Conservation (phyloP, 345 rosid genomes). For the rapeseed (Brassica napus) region DNA sequence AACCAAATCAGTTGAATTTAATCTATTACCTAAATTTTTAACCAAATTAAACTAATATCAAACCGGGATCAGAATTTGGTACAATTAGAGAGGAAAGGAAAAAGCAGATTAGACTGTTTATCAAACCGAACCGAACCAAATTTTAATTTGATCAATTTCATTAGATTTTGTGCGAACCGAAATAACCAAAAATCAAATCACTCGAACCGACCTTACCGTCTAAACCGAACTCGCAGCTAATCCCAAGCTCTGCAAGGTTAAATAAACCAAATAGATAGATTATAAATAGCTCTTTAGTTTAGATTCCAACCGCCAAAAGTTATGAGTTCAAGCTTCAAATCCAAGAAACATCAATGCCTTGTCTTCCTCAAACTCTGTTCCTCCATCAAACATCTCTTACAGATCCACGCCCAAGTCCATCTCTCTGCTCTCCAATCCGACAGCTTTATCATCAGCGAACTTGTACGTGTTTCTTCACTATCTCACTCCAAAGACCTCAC, state of each 20-base stretch:
- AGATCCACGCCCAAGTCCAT: slow-evolving; percentile 64
- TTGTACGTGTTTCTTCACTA: slow-evolving; percentile 53
- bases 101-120: neutral
- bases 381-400: slow-evolving; percentile 53
- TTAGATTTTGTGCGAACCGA: neutral
- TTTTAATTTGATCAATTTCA: neutral
- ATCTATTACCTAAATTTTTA: neutral
- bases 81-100: neutral
- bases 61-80: neutral
- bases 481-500: slow-evolving; percentile 48
- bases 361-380: slow-evolving; percentile 56
- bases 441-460: slow-evolving; percentile 49
- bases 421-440: slow-evolving; percentile 56
- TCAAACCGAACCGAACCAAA: neutral
- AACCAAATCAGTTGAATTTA: neutral
- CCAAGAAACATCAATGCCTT: slow-evolving; percentile 53
- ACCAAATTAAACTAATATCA: neutral
- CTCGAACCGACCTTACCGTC: neutral
- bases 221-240: neutral
- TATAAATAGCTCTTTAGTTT: slow-evolving; percentile 12
- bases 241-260: neutral
- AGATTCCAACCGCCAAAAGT: slow-evolving; percentile 30
- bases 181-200: neutral
- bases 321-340: slow-evolving; percentile 39
- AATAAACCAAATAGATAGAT: neutral